Base-by-base conservation (phyloP, 1,284 basidiomycete genomes). In the Melampsora americana region DNA sequence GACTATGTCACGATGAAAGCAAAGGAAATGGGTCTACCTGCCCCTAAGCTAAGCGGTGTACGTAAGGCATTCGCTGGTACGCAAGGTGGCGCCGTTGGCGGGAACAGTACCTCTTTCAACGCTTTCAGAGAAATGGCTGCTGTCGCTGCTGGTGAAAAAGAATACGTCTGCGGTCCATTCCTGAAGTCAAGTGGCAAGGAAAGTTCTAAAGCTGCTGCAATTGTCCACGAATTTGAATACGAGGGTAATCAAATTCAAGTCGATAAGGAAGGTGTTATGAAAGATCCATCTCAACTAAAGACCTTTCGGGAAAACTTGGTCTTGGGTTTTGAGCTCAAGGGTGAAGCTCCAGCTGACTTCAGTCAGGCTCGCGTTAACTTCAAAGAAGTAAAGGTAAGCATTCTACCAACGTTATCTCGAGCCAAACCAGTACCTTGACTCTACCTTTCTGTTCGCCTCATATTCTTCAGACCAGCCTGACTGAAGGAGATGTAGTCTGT, bases 1-100 rank as follows among this genome's bases (percentile, higher is more conserved):
- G 74, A 77, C 64, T 77, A 77, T 26, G 59, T 77, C 20, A 69
- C 67, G 12, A 69, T 77, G 74, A 77, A 77, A 59, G 74, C 74
- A 44, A 59, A 69, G 12, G 74, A 77, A 64, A 69, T 68, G 50
- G 74, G 74, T 9, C 46, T 69, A 53, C 74, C 74, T 4, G 64
- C 53, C 20, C 74, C 74, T 42, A 48, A 61, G 26, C 66, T 75
- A 23, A n/a, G 35, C 39, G 66, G 66, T 35, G 60, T 56, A 26
- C 65, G 66, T 26, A n/a, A 75, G 66, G 66, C 73, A 0, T 67
- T 60, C 42, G 28, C 66, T 35, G 66, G 42, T 23, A 61, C 59
- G 2, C 71, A 16, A 28, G n/a, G 26, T 28, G 56, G 60, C 6
- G 60, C 60, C 35, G 14, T 44, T 60, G 74, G 74, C 20, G 74